Conservation (phyloP, 1,284 basidiomycete genomes). For the Megacollybia platyphylla region DNA sequence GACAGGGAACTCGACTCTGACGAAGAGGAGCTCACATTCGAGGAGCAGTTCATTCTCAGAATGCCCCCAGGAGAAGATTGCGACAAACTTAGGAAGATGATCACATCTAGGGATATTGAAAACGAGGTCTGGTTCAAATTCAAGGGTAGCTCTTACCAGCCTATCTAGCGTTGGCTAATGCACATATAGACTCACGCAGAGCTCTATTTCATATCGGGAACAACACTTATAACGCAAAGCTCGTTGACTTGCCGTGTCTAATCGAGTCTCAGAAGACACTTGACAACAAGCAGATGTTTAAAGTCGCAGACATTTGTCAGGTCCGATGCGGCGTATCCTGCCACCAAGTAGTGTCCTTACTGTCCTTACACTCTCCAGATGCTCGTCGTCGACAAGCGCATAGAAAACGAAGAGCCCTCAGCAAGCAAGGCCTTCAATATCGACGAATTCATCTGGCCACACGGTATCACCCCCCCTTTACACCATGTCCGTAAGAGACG, state of each 20-base stretch:
- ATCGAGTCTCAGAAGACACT: constrained; percentile 95
- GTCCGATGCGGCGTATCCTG: constrained; percentile 22
- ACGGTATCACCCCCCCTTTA: constrained; percentile 92
- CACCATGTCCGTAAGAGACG: constrained; percentile 86
- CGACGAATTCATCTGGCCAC: constrained; percentile 96
- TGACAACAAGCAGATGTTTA: constrained; percentile 96
- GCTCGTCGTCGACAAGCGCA: constrained; percentile 74
- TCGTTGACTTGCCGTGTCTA: constrained; percentile 93
- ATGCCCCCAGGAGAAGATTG: constrained; percentile 80
- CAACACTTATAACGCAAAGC: constrained; percentile 77
- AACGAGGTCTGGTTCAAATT: constrained; percentile 98
- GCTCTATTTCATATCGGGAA: constrained; percentile 85
- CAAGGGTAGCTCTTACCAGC: constrained; percentile 47
- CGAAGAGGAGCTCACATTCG: constrained; percentile 89
- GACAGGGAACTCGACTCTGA: constrained; percentile 93
- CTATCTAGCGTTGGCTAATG: constrained; percentile 2
- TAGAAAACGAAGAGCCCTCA: constrained; percentile 55
- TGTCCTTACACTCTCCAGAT: constrained; percentile 37
- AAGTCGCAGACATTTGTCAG: constrained; percentile 97
- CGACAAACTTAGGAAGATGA: constrained; percentile 70
- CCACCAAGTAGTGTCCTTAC: constrained; percentile 5
- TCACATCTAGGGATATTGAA: constrained; percentile 64
- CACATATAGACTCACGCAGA: constrained; percentile 69
- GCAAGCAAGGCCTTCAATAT: constrained; percentile 69
- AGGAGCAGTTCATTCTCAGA: constrained; percentile 93